Evolutionary conservation across 2,329 filamentous ascomycete genomes (phyloP).

Genomic region (Alternaria burnsii): DNA sequence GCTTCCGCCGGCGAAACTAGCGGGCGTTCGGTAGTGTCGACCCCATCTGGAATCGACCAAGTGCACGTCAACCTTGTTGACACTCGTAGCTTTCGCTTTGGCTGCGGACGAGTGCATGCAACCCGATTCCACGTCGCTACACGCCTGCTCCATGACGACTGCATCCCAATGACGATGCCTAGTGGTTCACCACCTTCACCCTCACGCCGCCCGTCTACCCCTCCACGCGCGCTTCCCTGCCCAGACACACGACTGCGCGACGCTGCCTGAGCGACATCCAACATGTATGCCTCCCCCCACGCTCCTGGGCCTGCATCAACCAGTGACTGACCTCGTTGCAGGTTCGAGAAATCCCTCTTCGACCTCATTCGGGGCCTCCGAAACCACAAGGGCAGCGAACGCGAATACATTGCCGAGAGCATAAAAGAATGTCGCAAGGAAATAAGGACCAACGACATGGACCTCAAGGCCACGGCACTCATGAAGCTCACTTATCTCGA

Average conservation of each 20-base stretch:
- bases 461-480: slow-evolving; percentile 94
- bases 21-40: slow-evolving; percentile 10
- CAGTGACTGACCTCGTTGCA: slow-evolving; percentile 51
- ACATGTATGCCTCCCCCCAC: slow-evolving; percentile 30
- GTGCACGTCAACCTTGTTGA: slow-evolving; percentile 23
- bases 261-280: slow-evolving; percentile 25
- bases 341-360: slow-evolving; percentile 99
- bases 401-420: slow-evolving; percentile 91
- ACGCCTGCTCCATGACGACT: slow-evolving; percentile 22
- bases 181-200: slow-evolving; percentile 32
- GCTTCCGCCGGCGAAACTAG: slow-evolving; percentile 32
- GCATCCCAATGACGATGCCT: slow-evolving; percentile 44
- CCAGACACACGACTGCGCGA: slow-evolving; percentile 29
- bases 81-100: slow-evolving; percentile 1
- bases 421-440: slow-evolving; percentile 95
- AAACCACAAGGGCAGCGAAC: slow-evolving; percentile 94
- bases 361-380: slow-evolving; percentile 97
- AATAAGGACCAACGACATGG: slow-evolving; percentile 93
- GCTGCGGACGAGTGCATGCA: neutral
- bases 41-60: slow-evolving; percentile 1
- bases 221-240: slow-evolving; percentile 32
- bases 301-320: too few species aligned
- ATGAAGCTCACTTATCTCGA: slow-evolving; percentile 97
- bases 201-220: slow-evolving; percentile 37
- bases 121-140: slow-evolving; percentile 3